Conservation (phyloP, 1,139 yeast genomes). For the Taphrina deformans region DNA sequence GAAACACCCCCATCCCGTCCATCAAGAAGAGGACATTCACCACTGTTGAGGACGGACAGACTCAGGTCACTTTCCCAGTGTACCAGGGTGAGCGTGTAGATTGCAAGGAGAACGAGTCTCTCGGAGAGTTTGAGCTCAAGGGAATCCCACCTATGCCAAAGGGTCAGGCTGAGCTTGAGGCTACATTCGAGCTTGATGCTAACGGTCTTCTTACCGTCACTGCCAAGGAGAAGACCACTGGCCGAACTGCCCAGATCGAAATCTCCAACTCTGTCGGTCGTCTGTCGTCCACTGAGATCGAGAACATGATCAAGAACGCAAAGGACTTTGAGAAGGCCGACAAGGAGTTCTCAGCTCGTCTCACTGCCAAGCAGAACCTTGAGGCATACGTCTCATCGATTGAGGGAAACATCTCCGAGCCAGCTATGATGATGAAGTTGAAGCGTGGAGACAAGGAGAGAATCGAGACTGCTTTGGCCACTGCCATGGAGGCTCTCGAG, state of each 20-base stretch:
- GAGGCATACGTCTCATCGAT: constrained; percentile 98
- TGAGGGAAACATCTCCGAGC: constrained; percentile 96
- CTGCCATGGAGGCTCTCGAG: constrained; percentile 97
- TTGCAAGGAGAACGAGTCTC: constrained; percentile 98
- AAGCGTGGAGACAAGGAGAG: constrained; percentile 97
- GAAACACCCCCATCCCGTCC: constrained; percentile 99
- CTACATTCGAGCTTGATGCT: constrained; percentile 99
- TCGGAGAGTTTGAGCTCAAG: constrained; percentile 99
- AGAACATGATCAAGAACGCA: constrained; percentile 98
- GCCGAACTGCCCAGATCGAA: constrained; percentile 99
- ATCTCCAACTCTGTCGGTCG: constrained; percentile 99
- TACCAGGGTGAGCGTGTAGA: constrained; percentile 99
- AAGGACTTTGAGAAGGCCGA: constrained; percentile 98
- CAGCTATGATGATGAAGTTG: constrained; percentile 95
- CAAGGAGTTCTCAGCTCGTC: constrained; percentile 99
- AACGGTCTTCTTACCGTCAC: constrained; percentile 99
- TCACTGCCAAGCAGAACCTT: constrained; percentile 98
- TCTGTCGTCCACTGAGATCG: constrained; percentile 95
- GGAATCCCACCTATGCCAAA: constrained; percentile 99
- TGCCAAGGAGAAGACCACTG: constrained; percentile 98
- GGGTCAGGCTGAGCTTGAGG: constrained; percentile 99
- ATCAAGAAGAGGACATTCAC: constrained; percentile 99
- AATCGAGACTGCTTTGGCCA: constrained; percentile 97
- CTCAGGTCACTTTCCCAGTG: constrained; percentile 99
- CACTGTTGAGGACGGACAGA: constrained; percentile 99